Base-by-base conservation (phyloP, 106 monocot genomes). In the Chionographis japonica region DNA sequence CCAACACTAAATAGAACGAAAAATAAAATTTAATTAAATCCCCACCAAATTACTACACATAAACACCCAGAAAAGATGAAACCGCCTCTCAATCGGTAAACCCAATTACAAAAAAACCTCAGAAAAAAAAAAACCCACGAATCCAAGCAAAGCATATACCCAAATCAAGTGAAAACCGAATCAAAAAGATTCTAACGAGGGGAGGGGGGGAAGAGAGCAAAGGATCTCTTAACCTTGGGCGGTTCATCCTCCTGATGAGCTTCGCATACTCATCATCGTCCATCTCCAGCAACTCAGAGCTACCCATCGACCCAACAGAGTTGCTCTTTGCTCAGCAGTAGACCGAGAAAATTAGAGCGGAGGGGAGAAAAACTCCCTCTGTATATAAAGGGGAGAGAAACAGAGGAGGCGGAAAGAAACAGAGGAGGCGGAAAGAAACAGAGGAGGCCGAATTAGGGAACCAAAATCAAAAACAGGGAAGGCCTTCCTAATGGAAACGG, bases 161-260 rank as follows among this genome's bases (percentile, higher is more conserved):
- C 6, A 57, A 73, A 56, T 6, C 5, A 12, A 55, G 15, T 10
- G 12, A 3, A 36, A 59, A 19, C 14, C 16, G 27, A 59, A 37
- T 8, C 54, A 38, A 12, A 8, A 37, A 38, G 35, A 8, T 37
- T 35, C 56, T n/a, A 19, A 62, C 40, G 12, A 61, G 6, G 37
- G 16, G 2, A 7, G 51, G 37, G n/a, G 42, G 49, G 15, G 8
- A 15, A 12, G 17, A 54, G 15, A 8, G 39, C 9, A 68, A 5
- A 2, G 18, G 18, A n/a, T 49, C 54, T 18, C 41, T 50, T 56
- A 16, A 78, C 81, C 81, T 77, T 40, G 76, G 81, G 38, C 72
- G 71, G 55, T 81, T 81, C 77, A 81, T 77, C 77, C 76, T 51
- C 50, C 68, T 77, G 3, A 81, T 69, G 40, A 81, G 72, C 75